Conservation (phyloP, 345 rosid species). For the Populus tremula region DNA sequence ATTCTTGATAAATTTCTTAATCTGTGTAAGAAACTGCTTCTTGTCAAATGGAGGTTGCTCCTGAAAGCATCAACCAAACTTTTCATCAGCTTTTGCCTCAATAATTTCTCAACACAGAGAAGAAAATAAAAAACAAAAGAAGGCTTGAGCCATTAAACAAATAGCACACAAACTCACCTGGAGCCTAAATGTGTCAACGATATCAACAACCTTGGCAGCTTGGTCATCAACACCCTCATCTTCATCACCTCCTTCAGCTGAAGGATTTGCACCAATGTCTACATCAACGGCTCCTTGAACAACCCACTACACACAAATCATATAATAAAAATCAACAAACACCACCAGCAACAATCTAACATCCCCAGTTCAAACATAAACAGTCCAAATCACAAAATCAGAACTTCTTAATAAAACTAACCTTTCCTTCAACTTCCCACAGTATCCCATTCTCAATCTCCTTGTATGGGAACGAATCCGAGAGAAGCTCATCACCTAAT, state of each 20-base stretch:
- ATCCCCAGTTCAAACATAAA: neutral
- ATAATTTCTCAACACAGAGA: neutral
- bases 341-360: neutral
- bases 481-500: slow-evolving; percentile 76
- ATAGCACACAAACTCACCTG: slow-evolving; percentile 48
- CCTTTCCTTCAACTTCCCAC: slow-evolving; percentile 96
- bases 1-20: slow-evolving; percentile 75
- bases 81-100: neutral
- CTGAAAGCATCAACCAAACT: slow-evolving; percentile 30
- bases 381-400: neutral
- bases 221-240: slow-evolving; percentile 94
- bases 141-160: neutral
- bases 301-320: slow-evolving; percentile 61
- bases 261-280: slow-evolving; percentile 94
- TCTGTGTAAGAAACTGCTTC: slow-evolving; percentile 64
- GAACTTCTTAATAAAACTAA: slow-evolving; percentile 8
- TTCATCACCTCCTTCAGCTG: slow-evolving; percentile 79
- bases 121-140: neutral
- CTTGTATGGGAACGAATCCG: slow-evolving; percentile 86
- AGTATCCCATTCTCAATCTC: slow-evolving; percentile 63
- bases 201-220: slow-evolving; percentile 82
- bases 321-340: neutral
- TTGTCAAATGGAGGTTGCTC: slow-evolving; percentile 93
- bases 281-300: slow-evolving; percentile 68
- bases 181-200: slow-evolving; percentile 95